phyloP scores from a whole-genome alignment of 139 green algal species.

The Picochlorum sp. region DNA sequence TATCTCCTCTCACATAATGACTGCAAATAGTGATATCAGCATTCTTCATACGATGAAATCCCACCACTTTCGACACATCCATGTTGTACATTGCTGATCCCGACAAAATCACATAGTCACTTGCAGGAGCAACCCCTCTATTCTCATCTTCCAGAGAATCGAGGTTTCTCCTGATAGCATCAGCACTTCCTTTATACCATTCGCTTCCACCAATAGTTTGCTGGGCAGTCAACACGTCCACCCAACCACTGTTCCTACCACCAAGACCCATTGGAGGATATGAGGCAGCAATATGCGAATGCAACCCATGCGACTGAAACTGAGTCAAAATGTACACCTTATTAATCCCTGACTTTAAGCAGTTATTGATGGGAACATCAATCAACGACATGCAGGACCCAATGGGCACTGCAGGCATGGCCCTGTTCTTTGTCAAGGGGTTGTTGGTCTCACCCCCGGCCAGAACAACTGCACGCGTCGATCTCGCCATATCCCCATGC shows the following conservation, averaged over 20 bases:
- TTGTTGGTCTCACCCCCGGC: constrained; percentile 42
- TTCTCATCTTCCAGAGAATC: constrained; percentile 23
- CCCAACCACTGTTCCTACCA: constrained; percentile 26
- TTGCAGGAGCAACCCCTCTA: constrained; percentile 20
- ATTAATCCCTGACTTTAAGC: constrained; percentile 45
- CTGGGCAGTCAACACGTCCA: constrained; percentile 45
- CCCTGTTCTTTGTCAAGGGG: constrained; percentile 35
- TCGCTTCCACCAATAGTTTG: constrained; percentile 31
- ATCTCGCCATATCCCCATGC: constrained; percentile 17
- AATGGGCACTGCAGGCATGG: constrained; percentile 45
- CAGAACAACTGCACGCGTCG: constrained; percentile 39
- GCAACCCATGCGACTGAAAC: constrained; percentile 48
- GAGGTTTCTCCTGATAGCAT: constrained; percentile 44
- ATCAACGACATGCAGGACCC: constrained; percentile 37
- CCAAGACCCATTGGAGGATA: constrained; percentile 45
- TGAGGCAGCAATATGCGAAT: constrained; percentile 35
- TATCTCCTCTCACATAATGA: constrained; percentile 21
- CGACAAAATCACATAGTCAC: constrained; percentile 40
- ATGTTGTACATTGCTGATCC: constrained; percentile 37
- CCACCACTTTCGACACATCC: constrained; percentile 24
- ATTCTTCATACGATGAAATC: constrained; percentile 24
- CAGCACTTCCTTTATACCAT: constrained; percentile 42
- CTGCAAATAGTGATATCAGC: constrained; percentile 49
- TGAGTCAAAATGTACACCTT: constrained; percentile 58
- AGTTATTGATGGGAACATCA: constrained; percentile 52